Evolutionary conservation across 345 rosid species (phyloP), one percentile per base, ranked within the genome.

Genomic region (Tarenaya hassleriana): DNA sequence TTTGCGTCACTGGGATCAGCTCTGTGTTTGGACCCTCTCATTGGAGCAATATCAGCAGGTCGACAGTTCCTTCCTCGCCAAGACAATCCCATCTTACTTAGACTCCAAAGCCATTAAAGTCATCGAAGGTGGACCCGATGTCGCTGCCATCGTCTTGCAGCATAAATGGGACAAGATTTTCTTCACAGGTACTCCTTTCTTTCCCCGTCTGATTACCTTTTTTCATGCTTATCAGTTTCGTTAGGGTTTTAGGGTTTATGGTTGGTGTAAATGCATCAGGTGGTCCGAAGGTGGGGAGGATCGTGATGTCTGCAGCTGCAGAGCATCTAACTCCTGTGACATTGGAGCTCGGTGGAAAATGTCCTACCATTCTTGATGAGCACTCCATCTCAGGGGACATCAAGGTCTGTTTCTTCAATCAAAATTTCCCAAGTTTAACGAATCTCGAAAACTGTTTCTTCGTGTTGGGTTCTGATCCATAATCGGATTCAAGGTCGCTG

Each of bases 11-110:
- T 66, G 69, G 57, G 34, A 63, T 67, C 74, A 90, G 98, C 83
- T 7, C 56, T 91, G 64, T 29, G 78, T 27, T 45, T 87, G 66
- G 98, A 91, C 40, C 96, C 98, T 16, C 5, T 91, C 50, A 73
- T 91, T 37, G 98, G 89, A 54, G 98, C 98, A 63, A 78, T 86
- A 56, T 70, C 92, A 32, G 96, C 96, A n/a, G 98, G 96, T 87
- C 12, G 68, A 68, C 7, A 77, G 77, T 58, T 74, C 82, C 33
- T 79, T 91, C 61, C 75, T 91, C 0, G 67, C 64, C 15, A 41
- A 76, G 50, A 62, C 65, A 43, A 65, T 91, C 34, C 88, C 92
- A 0, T 57, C 35, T 37, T 86, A 91, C 68, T 68, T 87, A 60
- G 98, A 91, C 55, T 14, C 20, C n/a, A 50, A 65, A 33, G 85